A percentile compares a stretch with the other conserved stretches of the same genome.
These are phyloP conservation scores for Candida takata DNA, from an alignment of 805 yeast genomes.

Conservation along the genomic window DNA sequence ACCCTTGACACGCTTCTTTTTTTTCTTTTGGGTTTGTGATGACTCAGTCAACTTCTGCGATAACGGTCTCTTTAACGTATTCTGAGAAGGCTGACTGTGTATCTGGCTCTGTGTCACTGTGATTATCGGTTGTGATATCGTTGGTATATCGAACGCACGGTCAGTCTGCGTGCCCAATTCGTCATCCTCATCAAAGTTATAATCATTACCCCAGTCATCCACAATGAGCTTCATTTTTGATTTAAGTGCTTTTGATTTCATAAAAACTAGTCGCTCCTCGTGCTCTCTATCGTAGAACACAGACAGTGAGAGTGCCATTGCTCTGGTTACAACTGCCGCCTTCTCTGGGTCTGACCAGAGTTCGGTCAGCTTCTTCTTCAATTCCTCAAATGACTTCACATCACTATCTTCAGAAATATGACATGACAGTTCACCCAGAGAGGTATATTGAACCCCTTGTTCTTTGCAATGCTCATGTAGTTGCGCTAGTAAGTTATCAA, in stretches of 20 bases:
- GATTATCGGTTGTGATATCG: conserved; percentile 10
- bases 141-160: conserved; percentile 2
- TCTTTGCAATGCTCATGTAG: conserved; percentile 23
- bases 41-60: not conserved
- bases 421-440: not conserved
- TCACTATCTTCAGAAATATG: not conserved
- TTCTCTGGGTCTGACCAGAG: conserved; percentile 10
- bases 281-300: conserved; percentile 5
- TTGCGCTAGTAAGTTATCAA: conserved; percentile 35
- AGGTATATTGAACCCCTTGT: conserved; percentile 15
- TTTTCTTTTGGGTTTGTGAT: conserved; percentile 11
- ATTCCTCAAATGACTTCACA: not conserved
- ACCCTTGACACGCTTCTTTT: conserved; percentile 15
- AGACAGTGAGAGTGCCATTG: conserved; percentile 11
- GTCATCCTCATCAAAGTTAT: conserved; percentile 9
- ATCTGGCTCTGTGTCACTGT: conserved; percentile 17
- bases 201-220: conserved; percentile 18
- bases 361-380: conserved; percentile 3
- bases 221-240: conserved; percentile 3
- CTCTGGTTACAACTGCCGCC: conserved; percentile 9
- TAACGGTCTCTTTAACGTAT: not conserved
- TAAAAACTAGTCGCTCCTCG: conserved; percentile 5
- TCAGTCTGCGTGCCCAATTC: conserved; percentile 1
- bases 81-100: not conserved
- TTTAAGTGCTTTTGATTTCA: not conserved